Conservation (phyloP, 805 yeast species). For the Naumovozyma dairenensis region DNA sequence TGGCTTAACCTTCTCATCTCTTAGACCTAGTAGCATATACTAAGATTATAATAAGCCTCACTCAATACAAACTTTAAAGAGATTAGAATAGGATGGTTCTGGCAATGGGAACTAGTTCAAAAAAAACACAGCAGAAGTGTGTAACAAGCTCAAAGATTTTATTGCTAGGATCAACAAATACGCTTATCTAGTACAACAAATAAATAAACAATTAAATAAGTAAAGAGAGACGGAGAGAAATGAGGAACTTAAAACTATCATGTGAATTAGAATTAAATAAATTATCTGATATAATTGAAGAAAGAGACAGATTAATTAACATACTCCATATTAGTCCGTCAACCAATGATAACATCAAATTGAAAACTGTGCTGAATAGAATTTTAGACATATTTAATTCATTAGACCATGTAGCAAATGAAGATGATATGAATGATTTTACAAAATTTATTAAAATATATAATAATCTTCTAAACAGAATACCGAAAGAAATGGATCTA, state of each 20-base stretch:
- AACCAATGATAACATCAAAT: conserved; percentile 14
- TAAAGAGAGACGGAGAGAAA: no score
- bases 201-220: no score
- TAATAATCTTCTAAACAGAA: conserved; percentile 8
- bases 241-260: conserved; percentile 18
- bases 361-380: conserved; percentile 17
- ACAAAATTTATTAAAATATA: conserved; percentile 6
- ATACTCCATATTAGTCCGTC: conserved; percentile 19
- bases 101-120: no score
- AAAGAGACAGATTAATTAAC: conserved; percentile 18
- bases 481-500: conserved; percentile 12
- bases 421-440: conserved; percentile 4
- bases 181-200: no score
- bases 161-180: no score
- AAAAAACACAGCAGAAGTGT: no score
- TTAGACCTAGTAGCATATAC: no score
- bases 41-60: no score
- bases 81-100: no score
- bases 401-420: conserved; percentile 3
- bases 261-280: conserved; percentile 24
- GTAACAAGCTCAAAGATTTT: no score
- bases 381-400: conserved; percentile 11
- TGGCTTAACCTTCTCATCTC: no score
- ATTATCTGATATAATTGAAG: conserved; percentile 22
- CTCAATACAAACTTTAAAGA: no score